phyloP scores from a whole-genome alignment of 106 monocot species.

The Alisma plantagoaquatica region DNA sequence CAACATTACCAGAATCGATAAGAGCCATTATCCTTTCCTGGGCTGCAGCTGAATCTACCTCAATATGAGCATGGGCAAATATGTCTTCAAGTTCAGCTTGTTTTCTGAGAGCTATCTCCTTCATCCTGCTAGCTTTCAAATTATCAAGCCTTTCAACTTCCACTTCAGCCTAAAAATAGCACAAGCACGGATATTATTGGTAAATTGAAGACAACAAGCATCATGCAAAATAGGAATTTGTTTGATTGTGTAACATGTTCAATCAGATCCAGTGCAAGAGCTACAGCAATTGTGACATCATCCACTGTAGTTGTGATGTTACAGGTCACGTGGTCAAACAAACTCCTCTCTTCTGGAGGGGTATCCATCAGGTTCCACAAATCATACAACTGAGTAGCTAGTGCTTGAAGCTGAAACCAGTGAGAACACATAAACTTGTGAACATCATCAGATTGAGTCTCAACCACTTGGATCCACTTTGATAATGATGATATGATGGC shows the following conservation, averaged over 20 bases:
- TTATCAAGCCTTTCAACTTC: constrained; percentile 89
- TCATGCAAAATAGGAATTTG: background rate
- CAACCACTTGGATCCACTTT: no score
- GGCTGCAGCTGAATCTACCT: constrained; percentile 45
- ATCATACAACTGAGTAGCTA: constrained; percentile 68
- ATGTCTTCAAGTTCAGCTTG: constrained; percentile 84
- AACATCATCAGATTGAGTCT: no score
- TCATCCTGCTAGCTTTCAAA: constrained; percentile 78
- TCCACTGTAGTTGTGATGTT: constrained; percentile 52
- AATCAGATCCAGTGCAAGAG: constrained; percentile 70
- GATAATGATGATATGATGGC: background rate
- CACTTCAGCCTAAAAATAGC: constrained; percentile 51
- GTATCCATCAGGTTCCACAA: constrained; percentile 98
- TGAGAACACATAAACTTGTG: no score
- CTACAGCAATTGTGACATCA: constrained; percentile 63
- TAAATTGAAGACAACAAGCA: background rate
- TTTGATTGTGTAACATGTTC: constrained; percentile 54
- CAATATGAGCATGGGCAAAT: constrained; percentile 63
- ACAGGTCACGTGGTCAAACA: constrained; percentile 85
- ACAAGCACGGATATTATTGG: background rate
- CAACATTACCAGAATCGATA: constrained; percentile 61
- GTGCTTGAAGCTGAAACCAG: constrained; percentile 64
- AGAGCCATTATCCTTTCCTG: constrained; percentile 61
- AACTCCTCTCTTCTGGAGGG: constrained; percentile 37
- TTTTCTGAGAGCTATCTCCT: constrained; percentile 84